Evolutionary conservation across 352 stramenopile species (phyloP), one percentile per base, ranked within the genome.

Genomic region (Phytophthora pluvialis): DNA sequence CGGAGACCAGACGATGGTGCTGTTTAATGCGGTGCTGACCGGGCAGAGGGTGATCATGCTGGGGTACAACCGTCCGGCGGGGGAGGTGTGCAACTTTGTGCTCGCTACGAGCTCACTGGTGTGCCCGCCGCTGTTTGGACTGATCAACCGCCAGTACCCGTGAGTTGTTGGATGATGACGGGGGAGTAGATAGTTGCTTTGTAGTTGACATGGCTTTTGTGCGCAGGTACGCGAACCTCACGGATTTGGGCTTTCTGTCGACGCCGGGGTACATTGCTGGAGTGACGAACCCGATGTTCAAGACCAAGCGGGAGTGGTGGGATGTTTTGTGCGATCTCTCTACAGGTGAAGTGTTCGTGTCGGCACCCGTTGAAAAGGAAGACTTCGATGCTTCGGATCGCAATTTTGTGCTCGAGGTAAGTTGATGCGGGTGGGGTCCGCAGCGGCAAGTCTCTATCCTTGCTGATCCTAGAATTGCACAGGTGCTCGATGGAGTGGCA

Each of bases 211-310:
- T 59, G 26, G 5, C 16, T 44, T 6, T 33, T 56, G 12, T 49
- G 7, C 1, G 38, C 35, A 88, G 81, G 26, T 96, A 97, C 61
- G 90, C 90, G 12, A 97, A 96, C 47, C 54, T 97, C 15, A 96
- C 88, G 8, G 90, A 97, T 69, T 69, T 97, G 50, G 82, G 79
- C 35, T 97, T 97, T 59, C 58, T 97, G 25, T 78, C 76, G 1
- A 91, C 78, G 15, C 86, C 88, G 0, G 90, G 90, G 1, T 97
- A 86, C 72, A 94, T 97, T 64, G 91, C 91, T 31, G 91, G 91
- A 3, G 90, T 97, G 56, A 97, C 89, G 15, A 97, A 97, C 53
- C 90, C 90, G 1, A 97, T 97, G 89, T 97, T 97, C 62, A 95
- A 96, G 64, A 89, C 84, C 51, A 94, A 95, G 63, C 77, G 78